phyloP scores from a whole-genome alignment of 495 filamentous ascomycete genomes.

The Eremomyces bilateralis region DNA sequence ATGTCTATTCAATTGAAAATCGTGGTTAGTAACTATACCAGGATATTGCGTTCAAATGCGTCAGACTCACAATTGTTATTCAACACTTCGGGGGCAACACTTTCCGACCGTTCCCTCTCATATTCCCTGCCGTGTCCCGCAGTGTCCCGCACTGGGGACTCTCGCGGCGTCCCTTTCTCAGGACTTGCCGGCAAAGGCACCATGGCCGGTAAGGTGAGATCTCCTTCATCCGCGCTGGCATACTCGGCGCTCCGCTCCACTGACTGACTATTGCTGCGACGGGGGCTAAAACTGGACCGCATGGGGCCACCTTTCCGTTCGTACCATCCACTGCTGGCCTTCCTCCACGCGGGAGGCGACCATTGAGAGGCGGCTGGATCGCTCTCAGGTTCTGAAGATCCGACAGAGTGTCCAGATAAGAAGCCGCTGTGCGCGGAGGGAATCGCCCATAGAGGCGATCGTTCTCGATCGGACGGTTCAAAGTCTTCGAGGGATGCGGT shows the following conservation, averaged over 20 bases:
- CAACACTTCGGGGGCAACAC: slow-evolving; percentile 1
- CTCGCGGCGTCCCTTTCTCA: slow-evolving; percentile 19
- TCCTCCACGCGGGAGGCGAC: slow-evolving; percentile 38
- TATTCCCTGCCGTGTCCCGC: slow-evolving; percentile 4
- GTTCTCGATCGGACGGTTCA: neutral
- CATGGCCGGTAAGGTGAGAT: slow-evolving; percentile 33
- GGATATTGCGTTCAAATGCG: slow-evolving; percentile 12
- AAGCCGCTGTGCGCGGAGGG: slow-evolving; percentile 1
- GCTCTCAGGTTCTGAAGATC: slow-evolving; percentile 18
- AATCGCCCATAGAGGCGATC: slow-evolving; percentile 1
- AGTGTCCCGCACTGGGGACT: slow-evolving; percentile 23
- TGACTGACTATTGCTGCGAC: neutral
- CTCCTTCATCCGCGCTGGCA: slow-evolving; percentile 32
- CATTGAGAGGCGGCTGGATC: slow-evolving; percentile 23
- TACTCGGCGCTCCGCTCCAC: slow-evolving; percentile 28
- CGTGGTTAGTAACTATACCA: slow-evolving; percentile 10
- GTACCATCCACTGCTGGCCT: slow-evolving; percentile 38
- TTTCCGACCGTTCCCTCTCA: slow-evolving; percentile 1
- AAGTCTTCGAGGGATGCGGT: slow-evolving; percentile 3
- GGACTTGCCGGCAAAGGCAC: slow-evolving; percentile 35
- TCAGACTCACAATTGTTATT: slow-evolving; percentile 28
- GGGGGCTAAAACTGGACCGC: slow-evolving; percentile 1
- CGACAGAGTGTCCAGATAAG: slow-evolving; percentile 2
- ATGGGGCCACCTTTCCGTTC: slow-evolving; percentile 29
- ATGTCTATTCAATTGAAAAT: slow-evolving; percentile 34